Evolutionary conservation across 2,329 filamentous ascomycete genomes (phyloP).

Genomic region (Cladosporium sp.): DNA sequence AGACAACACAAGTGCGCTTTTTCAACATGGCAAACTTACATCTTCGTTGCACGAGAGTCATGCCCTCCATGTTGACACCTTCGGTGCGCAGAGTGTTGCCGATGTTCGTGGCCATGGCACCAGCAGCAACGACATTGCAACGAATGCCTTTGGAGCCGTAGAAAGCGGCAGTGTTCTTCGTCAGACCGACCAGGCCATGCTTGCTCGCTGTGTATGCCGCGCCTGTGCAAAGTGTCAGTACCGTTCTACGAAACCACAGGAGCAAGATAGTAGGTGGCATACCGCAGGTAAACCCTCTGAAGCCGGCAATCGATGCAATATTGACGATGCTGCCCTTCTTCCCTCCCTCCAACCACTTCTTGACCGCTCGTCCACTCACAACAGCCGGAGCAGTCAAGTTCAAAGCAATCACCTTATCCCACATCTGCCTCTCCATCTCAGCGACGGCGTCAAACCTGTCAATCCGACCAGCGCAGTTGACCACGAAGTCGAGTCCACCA

Average conservation of each 20-base stretch:
- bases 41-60: conserved; percentile 21
- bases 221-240: conserved; percentile 28
- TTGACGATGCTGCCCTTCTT: conserved; percentile 50
- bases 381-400: conserved; percentile 56
- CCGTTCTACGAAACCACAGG: neutral
- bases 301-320: conserved; percentile 47
- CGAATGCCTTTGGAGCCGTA: conserved; percentile 54
- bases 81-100: conserved; percentile 36
- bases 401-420: conserved; percentile 53
- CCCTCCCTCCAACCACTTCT: conserved; percentile 43
- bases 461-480: conserved; percentile 52
- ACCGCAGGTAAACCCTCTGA: conserved; percentile 41
- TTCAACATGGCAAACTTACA: conserved; percentile 17
- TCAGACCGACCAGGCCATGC: conserved; percentile 52
- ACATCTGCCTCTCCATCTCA: conserved; percentile 42
- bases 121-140: conserved; percentile 43
- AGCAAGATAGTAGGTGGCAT: conserved; percentile 14
- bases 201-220: conserved; percentile 52
- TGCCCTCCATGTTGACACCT: conserved; percentile 28
- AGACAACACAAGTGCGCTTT: neutral
- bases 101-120: conserved; percentile 56
- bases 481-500: conserved; percentile 51
- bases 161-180: conserved; percentile 55
- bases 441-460: conserved; percentile 54
- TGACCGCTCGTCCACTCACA: conserved; percentile 49